phyloP scores from a whole-genome alignment of 495 filamentous ascomycete species.

The Tuber microsphaerosporum region DNA sequence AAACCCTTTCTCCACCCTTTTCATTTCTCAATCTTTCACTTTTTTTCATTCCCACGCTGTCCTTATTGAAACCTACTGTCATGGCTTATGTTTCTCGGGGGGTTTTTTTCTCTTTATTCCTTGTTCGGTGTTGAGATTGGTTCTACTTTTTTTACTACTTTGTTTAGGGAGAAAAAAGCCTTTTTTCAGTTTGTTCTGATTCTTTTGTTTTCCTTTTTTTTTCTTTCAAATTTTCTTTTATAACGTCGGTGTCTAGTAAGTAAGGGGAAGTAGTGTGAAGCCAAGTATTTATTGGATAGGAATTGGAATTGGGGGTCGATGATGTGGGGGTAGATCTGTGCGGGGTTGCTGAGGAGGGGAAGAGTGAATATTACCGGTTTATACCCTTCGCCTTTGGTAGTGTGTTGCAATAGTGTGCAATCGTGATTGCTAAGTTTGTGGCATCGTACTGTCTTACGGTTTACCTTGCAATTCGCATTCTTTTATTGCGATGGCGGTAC shows the following conservation, averaged over 20 bases:
- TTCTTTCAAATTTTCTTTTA: neutral
- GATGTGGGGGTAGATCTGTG: neutral
- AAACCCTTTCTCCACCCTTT: neutral
- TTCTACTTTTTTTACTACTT: constrained; percentile 20
- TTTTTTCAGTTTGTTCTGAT: neutral
- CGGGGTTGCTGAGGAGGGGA: neutral
- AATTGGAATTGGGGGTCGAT: neutral
- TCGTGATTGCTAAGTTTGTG: neutral
- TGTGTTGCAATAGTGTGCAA: neutral
- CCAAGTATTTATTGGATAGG: neutral
- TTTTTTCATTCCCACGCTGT: constrained; percentile 33
- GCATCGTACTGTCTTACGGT: neutral
- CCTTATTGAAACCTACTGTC: constrained; percentile 30
- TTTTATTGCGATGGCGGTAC: neutral
- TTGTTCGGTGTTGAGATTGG: constrained; percentile 37
- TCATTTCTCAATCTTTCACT: neutral
- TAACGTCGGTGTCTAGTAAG: neutral
- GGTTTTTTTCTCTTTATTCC: constrained; percentile 27
- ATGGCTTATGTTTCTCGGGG: neutral
- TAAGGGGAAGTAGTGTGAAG: neutral
- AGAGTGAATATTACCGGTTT: neutral
- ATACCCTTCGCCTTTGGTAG: neutral
- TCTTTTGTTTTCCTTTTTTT: neutral
- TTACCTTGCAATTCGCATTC: neutral
- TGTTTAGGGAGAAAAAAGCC: constrained; percentile 13